A percentile compares a stretch with the other conserved stretches of the same genome.
Evolutionary conservation across 306 rosid genomes (phyloP).

Genomic region (Canavalia ensiformis): DNA sequence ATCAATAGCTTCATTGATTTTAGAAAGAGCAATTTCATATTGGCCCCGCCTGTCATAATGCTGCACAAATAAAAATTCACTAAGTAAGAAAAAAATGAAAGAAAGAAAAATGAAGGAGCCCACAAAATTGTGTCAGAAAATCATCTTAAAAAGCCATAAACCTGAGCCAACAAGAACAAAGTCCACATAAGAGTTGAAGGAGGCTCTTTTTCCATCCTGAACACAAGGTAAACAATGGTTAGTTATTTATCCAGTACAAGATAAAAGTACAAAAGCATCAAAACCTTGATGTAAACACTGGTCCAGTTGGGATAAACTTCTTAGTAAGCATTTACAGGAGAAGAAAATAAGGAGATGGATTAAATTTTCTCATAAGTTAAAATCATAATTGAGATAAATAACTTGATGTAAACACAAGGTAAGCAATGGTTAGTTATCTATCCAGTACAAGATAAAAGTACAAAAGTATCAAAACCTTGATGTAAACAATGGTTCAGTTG

Average conservation of each 20-base stretch:
- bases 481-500: neutral
- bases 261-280: slow-evolving; percentile 31
- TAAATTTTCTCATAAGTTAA: too few relatives aligned
- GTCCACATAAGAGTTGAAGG: slow-evolving; percentile 97
- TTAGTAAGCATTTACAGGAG: too few relatives aligned
- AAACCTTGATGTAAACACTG: slow-evolving; percentile 14
- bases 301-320: too few relatives aligned
- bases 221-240: slow-evolving; percentile 50
- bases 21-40: slow-evolving; percentile 77
- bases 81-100: neutral
- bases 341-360: too few relatives aligned
- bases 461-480: slow-evolving; percentile 32
- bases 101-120: neutral
- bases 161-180: slow-evolving; percentile 95
- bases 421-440: slow-evolving; percentile 26
- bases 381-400: too few relatives aligned
- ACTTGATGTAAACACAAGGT: slow-evolving; percentile 51
- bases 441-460: slow-evolving; percentile 43
- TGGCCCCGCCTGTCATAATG: slow-evolving; percentile 95
- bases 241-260: slow-evolving; percentile 40
- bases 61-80: slow-evolving; percentile 63
- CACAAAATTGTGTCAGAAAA: slow-evolving; percentile 4
- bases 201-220: slow-evolving; percentile 84
- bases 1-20: slow-evolving; percentile 86
- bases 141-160: slow-evolving; percentile 49